A percentile compares a stretch with the other conserved stretches of the same genome.
These are phyloP conservation scores for Letharia lupina DNA, from an alignment of 495 filamentous ascomycete genomes.

Conservation along the genomic window DNA sequence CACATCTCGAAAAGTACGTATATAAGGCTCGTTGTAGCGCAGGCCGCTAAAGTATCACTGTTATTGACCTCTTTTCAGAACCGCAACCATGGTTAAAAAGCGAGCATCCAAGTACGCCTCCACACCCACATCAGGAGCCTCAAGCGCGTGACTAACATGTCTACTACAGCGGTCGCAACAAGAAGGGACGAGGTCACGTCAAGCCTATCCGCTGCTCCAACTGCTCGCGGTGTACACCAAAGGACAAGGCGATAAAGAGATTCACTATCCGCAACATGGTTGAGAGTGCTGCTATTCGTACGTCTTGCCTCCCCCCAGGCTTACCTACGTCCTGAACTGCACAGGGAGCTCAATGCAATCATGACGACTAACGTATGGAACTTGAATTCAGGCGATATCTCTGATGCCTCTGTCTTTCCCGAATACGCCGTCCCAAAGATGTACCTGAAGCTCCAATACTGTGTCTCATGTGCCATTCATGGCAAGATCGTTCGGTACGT, in stretches of 20 bases:
- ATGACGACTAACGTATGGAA: background rate
- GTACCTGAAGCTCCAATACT: slow-evolving; percentile 99
- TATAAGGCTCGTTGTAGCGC: background rate
- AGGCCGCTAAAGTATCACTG: background rate
- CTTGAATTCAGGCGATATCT: slow-evolving; percentile 81
- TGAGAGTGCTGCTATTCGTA: slow-evolving; percentile 98
- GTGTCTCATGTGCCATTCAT: slow-evolving; percentile 99
- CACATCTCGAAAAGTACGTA: background rate
- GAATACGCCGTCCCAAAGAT: slow-evolving; percentile 99
- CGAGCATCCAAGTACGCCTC: slow-evolving; percentile 84
- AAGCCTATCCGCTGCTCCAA: slow-evolving; percentile 99
- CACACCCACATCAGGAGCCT: slow-evolving; percentile 1
- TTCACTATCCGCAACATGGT: slow-evolving; percentile 99
- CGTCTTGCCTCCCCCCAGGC: slow-evolving; percentile 42
- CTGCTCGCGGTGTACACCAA: slow-evolving; percentile 98
- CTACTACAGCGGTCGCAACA: slow-evolving; percentile 80
- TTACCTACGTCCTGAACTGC: background rate
- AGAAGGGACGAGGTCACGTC: slow-evolving; percentile 99
- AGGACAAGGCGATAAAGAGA: slow-evolving; percentile 99
- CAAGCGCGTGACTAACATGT: slow-evolving; percentile 25
- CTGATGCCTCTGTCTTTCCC: slow-evolving; percentile 95
- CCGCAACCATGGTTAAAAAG: slow-evolving; percentile 99
- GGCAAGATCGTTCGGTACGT: slow-evolving; percentile 99
- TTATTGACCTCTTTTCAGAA: slow-evolving; percentile 25
- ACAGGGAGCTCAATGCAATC: background rate